Conservation (phyloP, 192 early-diverging fungal species). For the Backusella westeae region DNA sequence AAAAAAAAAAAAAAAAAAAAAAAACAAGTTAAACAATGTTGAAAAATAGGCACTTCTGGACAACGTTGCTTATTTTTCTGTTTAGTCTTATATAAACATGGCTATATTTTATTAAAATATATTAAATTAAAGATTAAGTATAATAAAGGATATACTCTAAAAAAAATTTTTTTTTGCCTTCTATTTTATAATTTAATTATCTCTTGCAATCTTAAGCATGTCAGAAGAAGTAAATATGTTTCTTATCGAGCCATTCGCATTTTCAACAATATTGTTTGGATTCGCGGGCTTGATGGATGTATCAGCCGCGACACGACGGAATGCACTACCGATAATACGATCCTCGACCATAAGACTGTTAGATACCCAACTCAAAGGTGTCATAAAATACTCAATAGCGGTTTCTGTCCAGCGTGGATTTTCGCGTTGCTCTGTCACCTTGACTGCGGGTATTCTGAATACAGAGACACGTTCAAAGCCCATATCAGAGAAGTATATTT, state of each 20-base stretch:
- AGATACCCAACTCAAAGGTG: neutral
- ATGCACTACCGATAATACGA: constrained; percentile 14
- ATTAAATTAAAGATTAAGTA: no score
- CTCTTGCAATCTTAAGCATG: neutral
- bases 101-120: no score
- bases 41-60: no score
- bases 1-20: no score
- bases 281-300: neutral
- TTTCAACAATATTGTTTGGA: neutral
- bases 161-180: neutral
- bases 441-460: neutral
- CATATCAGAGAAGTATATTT: constrained; percentile 47
- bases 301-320: constrained; percentile 11
- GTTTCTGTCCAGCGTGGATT: neutral
- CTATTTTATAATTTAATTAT: neutral
- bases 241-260: neutral
- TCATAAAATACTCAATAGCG: neutral
- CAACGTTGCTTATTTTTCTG: no score
- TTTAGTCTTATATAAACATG: no score
- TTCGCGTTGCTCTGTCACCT: neutral
- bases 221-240: neutral
- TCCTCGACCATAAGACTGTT: constrained; percentile 7
- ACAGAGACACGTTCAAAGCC: neutral
- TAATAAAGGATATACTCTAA: no score
- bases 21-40: no score